Evolutionary conservation across 192 early-diverging fungal genomes (phyloP).

Genomic region (Podila epigama): DNA sequence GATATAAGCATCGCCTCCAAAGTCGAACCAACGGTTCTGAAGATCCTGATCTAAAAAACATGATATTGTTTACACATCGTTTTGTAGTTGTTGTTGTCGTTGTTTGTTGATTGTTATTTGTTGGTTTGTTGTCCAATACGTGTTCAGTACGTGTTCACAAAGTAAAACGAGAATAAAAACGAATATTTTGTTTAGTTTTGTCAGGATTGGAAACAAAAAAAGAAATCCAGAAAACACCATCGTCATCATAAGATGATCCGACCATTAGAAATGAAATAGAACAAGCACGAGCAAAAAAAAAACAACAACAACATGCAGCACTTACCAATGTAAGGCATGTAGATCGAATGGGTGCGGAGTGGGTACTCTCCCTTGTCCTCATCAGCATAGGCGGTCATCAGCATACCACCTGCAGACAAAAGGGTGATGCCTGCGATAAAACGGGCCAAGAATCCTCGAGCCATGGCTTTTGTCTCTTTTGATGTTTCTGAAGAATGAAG

Average conservation of each 20-base stretch:
- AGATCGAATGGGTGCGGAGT: slow-evolving; percentile 59
- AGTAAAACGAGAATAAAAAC: neutral
- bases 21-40: slow-evolving; percentile 92
- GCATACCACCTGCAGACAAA: slow-evolving; percentile 3
- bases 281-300: neutral
- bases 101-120: no score
- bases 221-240: no score
- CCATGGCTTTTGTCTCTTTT: slow-evolving; percentile 9
- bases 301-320: no score
- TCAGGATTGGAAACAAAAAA: neutral
- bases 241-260: neutral
- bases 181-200: neutral
- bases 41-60: slow-evolving; percentile 69
- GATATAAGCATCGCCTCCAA: slow-evolving; percentile 90
- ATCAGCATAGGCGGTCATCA: slow-evolving; percentile 1
- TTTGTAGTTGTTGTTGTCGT: neutral
- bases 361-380: slow-evolving; percentile 46
- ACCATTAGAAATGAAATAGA: neutral
- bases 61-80: neutral
- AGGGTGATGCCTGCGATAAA: slow-evolving; percentile 22
- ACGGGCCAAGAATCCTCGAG: slow-evolving; percentile 19
- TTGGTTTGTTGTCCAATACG: neutral
- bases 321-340: slow-evolving; percentile 68
- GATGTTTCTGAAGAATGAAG: neutral
- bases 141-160: neutral